These are phyloP conservation scores for Hyphodiscus hymeniophilus DNA, from an alignment of 495 filamentous ascomycete genomes.

Conservation along the genomic window DNA sequence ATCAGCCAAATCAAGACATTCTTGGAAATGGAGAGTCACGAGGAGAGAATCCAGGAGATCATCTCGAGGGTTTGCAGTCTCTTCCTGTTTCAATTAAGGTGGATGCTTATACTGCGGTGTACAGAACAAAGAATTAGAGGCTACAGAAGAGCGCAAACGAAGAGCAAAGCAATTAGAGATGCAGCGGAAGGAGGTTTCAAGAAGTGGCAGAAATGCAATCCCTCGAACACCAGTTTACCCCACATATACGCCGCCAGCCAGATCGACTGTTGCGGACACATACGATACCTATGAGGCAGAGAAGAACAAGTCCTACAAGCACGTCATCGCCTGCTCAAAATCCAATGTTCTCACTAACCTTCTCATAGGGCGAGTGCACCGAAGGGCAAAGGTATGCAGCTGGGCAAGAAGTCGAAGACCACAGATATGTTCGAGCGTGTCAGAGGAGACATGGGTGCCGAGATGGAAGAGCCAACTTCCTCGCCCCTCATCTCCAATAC, in stretches of 20 bases:
- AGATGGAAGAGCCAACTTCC: conserved; percentile 63
- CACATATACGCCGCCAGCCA: conserved; percentile 75
- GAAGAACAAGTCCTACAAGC: conserved; percentile 72
- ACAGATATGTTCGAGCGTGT: conserved; percentile 95
- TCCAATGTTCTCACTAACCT: conserved; percentile 23
- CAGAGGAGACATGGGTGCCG: conserved; percentile 76
- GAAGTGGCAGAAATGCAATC: conserved; percentile 39
- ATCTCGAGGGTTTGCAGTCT: conserved; percentile 66
- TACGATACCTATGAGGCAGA: conserved; percentile 93
- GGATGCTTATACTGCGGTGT: conserved; percentile 23
- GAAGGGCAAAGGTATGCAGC: conserved; percentile 95
- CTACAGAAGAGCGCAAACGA: conserved; percentile 91
- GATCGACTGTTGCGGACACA: conserved; percentile 64
- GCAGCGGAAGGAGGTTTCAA: conserved; percentile 85
- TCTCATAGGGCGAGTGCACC: conserved; percentile 48
- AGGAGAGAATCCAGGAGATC: conserved; percentile 96
- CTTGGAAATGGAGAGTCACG: conserved; percentile 97
- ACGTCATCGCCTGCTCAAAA: conserved; percentile 16
- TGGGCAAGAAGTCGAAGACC: conserved; percentile 95
- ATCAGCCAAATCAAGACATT: conserved; percentile 97
- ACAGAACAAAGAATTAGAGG: conserved; percentile 96
- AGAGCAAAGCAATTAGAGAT: conserved; percentile 98
- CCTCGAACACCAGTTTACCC: conserved; percentile 75
- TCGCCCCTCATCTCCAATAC: conserved; percentile 64
- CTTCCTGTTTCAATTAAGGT: not conserved